Base-by-base conservation (phyloP, 2,329 filamentous ascomycete species). In the Curvularia spicifera region DNA sequence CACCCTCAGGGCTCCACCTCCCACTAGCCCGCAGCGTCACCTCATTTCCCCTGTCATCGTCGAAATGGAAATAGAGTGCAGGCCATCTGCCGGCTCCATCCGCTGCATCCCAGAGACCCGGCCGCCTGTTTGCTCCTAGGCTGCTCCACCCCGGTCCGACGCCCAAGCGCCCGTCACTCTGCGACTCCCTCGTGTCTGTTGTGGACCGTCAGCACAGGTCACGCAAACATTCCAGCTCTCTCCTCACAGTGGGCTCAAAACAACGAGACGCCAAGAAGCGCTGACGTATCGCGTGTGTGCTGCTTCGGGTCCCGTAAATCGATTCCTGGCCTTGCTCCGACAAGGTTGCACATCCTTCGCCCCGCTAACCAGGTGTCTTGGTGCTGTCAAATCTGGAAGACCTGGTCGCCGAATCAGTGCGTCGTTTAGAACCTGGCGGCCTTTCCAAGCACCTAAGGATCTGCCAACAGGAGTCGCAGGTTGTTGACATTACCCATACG, bases 401-500 rank as follows among this genome's bases (percentile, higher is more conserved):
- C 53, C 29, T 33, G 33, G 45, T 52, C 54, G 42, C 55, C 51
- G 13, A 57, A 57, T 59, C 18, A n/a, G 40, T 35, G 10, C 49
- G 13, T 22, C n/a, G 56, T 51, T 68, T 61, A 66, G 64, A 65
- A 59, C 61, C 63, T 53, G 47, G 45, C 55, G 62, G 51, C 63
- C 49, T 12, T 29, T 54, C 63, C 57, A 64, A 65, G 46, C 28
- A 48, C 31, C 39, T 49, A 58, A 57, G 22, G 35, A 18, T 5
- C 24, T 51, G 24, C 15, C 26, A 46, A 24, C 51, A 58, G 42
- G 51, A 48, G 53, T 35, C 56, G 45, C n/a, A 56, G 60, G 53
- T 42, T 37, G 35, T 56, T 45, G 15, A 65, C 64, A 65, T 72
- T 71, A 72, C 56, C 67, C 68, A 65, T 64, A 71, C 67, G 64